These are phyloP conservation scores for Iodosphaeria phyllophila DNA, from an alignment of 2,329 filamentous ascomycete genomes.

Conservation along the genomic window DNA sequence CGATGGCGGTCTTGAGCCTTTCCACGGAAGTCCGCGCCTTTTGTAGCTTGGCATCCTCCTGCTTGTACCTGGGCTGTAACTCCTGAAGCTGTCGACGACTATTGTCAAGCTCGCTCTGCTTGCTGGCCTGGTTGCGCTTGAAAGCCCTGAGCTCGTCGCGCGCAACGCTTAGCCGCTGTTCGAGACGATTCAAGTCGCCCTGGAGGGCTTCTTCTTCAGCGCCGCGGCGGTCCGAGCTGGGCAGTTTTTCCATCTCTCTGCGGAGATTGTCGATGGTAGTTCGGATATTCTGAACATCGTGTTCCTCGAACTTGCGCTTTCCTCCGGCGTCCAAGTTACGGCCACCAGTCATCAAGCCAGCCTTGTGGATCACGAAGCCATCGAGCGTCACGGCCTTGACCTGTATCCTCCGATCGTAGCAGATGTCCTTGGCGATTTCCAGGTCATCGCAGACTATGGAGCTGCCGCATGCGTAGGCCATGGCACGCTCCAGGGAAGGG, in stretches of 20 bases:
- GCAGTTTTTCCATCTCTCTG: constrained; percentile 62
- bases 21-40: constrained; percentile 29
- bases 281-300: constrained; percentile 71
- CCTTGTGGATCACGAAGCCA: constrained; percentile 93
- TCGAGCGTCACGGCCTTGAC: constrained; percentile 91
- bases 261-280: constrained; percentile 57
- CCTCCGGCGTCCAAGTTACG: constrained; percentile 58
- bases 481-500: constrained; percentile 68
- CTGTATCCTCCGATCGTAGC: constrained; percentile 66
- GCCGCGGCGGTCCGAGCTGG: constrained; percentile 57
- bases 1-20: constrained; percentile 43
- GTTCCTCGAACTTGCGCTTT: constrained; percentile 74
- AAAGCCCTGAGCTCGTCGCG: constrained; percentile 62
- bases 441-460: constrained; percentile 86
- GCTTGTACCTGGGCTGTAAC: constrained; percentile 57
- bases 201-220: constrained; percentile 66
- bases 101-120: constrained; percentile 63
- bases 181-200: constrained; percentile 60
- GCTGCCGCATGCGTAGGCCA: constrained; percentile 87
- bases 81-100: constrained; percentile 56
- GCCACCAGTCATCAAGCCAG: constrained; percentile 90
- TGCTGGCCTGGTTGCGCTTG: constrained; percentile 68
- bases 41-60: constrained; percentile 51
- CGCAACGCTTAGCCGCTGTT: constrained; percentile 53
- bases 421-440: constrained; percentile 72